These are phyloP conservation scores for Macrotyloma uniflorum DNA, from an alignment of 306 rosid species.

Conservation along the genomic window DNA sequence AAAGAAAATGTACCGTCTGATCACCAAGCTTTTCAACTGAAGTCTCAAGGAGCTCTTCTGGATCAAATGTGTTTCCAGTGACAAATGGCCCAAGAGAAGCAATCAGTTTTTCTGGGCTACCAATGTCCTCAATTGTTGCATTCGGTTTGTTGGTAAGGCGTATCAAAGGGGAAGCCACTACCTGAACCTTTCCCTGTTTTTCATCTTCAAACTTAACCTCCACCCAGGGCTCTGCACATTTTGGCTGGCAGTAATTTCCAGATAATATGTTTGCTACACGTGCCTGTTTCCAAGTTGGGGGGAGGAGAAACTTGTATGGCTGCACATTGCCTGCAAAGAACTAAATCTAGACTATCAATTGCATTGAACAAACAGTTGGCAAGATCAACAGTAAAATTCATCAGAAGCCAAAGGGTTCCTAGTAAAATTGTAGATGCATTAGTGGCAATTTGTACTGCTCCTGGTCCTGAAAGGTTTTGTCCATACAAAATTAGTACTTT, in stretches of 20 bases:
- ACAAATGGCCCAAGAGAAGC: conserved; percentile 98
- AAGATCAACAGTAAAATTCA: not conserved
- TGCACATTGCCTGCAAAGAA: conserved; percentile 92
- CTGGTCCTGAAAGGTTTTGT: not conserved
- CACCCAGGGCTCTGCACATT: conserved; percentile 99
- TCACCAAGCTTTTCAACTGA: conserved; percentile 80
- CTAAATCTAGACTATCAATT: conserved; percentile 70
- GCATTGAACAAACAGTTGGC: conserved; percentile 25
- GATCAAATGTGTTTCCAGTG: conserved; percentile 81
- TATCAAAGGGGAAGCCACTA: conserved; percentile 90
- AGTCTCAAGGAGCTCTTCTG: conserved; percentile 86
- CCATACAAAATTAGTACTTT: not conserved
- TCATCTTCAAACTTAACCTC: conserved; percentile 97
- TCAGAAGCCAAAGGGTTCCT: not conserved
- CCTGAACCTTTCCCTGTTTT: conserved; percentile 87
- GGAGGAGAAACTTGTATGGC: conserved; percentile 91
- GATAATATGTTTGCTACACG: conserved; percentile 92
- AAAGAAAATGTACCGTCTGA: conserved; percentile 62
- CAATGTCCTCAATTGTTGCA: conserved; percentile 92
- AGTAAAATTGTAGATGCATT: not conserved
- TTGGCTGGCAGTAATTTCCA: conserved; percentile 99
- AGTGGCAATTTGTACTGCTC: not conserved
- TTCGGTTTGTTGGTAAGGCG: conserved; percentile 91
- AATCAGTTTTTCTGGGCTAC: conserved; percentile 85
- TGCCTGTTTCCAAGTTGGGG: conserved; percentile 90